These are phyloP conservation scores for Rossbeevera mucosa DNA, from an alignment of 768 basidiomycete genomes.

Conservation along the genomic window DNA sequence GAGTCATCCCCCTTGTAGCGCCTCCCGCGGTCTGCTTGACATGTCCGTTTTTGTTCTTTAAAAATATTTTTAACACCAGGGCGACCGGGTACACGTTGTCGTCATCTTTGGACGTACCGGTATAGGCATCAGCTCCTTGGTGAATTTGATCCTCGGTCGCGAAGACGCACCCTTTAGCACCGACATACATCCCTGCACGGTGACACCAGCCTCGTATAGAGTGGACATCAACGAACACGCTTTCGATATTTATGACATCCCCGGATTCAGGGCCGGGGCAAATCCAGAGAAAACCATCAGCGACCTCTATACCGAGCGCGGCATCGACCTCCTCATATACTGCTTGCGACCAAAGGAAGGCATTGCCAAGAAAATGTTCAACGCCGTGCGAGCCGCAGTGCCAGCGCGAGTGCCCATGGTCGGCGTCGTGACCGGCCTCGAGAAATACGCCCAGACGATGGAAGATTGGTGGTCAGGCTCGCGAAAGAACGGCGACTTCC, in stretches of 20 bases:
- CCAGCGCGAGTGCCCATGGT: slow-evolving; percentile 36
- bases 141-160: slow-evolving; percentile 29
- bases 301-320: slow-evolving; percentile 29
- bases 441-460: slow-evolving; percentile 31
- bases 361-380: slow-evolving; percentile 25
- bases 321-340: slow-evolving; percentile 30
- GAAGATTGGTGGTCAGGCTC: slow-evolving; percentile 32
- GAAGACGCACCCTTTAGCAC: slow-evolving; percentile 32
- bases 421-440: slow-evolving; percentile 35
- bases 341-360: slow-evolving; percentile 29
- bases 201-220: slow-evolving; percentile 21
- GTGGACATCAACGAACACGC: slow-evolving; percentile 29
- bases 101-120: slow-evolving; percentile 33
- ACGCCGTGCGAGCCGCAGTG: slow-evolving; percentile 23
- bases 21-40: neutral
- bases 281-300: slow-evolving; percentile 23
- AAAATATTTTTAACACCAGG: slow-evolving; percentile 11
- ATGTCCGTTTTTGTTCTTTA: neutral
- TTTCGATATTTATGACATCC: slow-evolving; percentile 30
- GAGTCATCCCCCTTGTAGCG: slow-evolving; percentile 5
- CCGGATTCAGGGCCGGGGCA: slow-evolving; percentile 23
- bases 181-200: slow-evolving; percentile 29
- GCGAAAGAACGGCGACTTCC: slow-evolving; percentile 31
- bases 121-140: slow-evolving; percentile 30
- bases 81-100: slow-evolving; percentile 28